phyloP scores from a whole-genome alignment of 1,284 basidiomycete genomes.

The Tilletia caries region DNA sequence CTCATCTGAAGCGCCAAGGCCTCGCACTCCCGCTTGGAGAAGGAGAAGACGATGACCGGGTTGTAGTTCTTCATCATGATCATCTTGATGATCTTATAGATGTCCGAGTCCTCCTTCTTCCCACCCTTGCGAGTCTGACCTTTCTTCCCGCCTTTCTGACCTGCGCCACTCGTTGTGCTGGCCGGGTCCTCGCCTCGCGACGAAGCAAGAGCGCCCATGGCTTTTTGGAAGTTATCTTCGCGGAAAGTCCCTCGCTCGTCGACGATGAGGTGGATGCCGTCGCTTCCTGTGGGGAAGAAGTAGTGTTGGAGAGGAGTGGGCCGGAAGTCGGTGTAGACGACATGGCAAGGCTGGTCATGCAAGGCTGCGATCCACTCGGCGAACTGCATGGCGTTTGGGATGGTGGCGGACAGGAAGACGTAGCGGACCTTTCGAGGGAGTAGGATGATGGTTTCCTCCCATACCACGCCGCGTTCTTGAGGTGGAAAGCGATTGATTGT shows the following conservation, averaged over 20 bases:
- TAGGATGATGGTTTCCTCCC: conserved; percentile 85
- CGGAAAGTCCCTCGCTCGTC: conserved; percentile 95
- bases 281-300: conserved; percentile 90
- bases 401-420: conserved; percentile 99
- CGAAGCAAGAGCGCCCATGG: conserved; percentile 87
- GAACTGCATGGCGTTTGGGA: conserved; percentile 99
- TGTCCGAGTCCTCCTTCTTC: conserved; percentile 92
- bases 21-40: conserved; percentile 97
- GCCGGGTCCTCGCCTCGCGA: conserved; percentile 83
- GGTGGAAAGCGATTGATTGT: not conserved
- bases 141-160: conserved; percentile 62
- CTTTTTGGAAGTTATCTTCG: conserved; percentile 96
- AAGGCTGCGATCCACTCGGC: conserved; percentile 98
- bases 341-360: conserved; percentile 96
- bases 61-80: conserved; percentile 98
- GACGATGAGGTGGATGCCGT: conserved; percentile 95
- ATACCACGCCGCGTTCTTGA: conserved; percentile 62
- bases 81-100: conserved; percentile 97
- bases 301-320: conserved; percentile 98
- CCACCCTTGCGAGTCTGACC: conserved; percentile 72
- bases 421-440: conserved; percentile 93
- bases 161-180: conserved; percentile 69
- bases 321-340: conserved; percentile 98
- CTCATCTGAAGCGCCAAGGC: conserved; percentile 83
- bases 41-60: conserved; percentile 97